A percentile compares a stretch with the other conserved stretches of the same genome.
Conservation (phyloP, 257 asterid genomes). For the Leptodermis oblonga region DNA sequence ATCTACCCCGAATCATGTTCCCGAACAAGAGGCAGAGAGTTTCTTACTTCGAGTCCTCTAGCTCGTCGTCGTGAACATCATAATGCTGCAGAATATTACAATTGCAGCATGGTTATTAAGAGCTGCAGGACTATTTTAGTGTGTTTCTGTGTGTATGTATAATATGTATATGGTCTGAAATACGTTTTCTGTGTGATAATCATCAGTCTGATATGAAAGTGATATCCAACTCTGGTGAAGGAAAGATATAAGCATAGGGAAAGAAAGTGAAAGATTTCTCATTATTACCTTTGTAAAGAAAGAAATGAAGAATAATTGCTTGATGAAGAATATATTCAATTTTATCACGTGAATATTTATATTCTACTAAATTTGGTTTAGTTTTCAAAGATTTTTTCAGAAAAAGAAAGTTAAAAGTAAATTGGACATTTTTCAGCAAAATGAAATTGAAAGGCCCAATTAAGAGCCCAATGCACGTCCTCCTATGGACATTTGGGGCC, state of each 20-base stretch:
- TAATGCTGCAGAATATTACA: background rate
- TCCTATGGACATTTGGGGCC: too few relatives aligned
- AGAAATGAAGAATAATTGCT: background rate
- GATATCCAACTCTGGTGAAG: background rate
- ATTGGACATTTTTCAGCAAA: too few relatives aligned
- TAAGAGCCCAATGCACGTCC: too few relatives aligned
- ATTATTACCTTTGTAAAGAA: background rate
- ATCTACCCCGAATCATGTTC: constrained; percentile 29
- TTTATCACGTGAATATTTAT: too few relatives aligned
- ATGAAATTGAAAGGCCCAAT: too few relatives aligned
- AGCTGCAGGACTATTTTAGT: background rate
- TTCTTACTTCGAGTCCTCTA: constrained; percentile 33
- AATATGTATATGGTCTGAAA: background rate
- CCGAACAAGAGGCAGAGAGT: constrained; percentile 56
- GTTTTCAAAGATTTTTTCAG: too few relatives aligned
- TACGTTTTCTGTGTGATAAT: background rate
- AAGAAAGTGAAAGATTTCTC: background rate
- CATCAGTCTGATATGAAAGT: background rate
- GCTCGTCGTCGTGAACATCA: constrained; percentile 27
- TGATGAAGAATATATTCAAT: background rate
- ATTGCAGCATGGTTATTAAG: background rate
- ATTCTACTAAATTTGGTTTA: too few relatives aligned
- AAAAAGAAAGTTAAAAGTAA: too few relatives aligned
- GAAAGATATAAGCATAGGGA: background rate
- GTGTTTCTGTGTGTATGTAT: background rate